Evolutionary conservation across 805 yeast genomes (phyloP), one percentile per base, ranked within the genome.

Genomic region (Yamadazyma tumulicola): DNA sequence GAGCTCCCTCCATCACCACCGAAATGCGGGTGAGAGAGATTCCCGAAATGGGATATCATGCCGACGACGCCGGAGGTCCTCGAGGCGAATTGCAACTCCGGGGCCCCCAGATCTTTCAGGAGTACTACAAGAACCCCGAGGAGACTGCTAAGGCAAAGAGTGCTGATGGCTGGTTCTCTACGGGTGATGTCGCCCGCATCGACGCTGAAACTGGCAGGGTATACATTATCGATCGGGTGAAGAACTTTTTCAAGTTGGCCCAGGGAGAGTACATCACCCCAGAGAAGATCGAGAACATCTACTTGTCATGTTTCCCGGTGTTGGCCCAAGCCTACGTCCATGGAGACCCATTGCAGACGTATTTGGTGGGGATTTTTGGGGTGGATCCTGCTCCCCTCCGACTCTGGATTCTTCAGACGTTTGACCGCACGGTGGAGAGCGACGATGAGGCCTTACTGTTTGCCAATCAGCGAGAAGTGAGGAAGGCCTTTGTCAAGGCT

Each of bases 211-310:
- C 42, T 27, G 74, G 88, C 9, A 67, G 81, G 30, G 53, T 84
- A 16, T 64, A 57, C 32, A 77, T 83, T 38, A 70, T 83, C 46
- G 93, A 84, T 51, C 68, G 93, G 42, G 87, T 83, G 25, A 83
- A 83, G 64, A 84, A 83, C 59, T 82, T 83, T 61, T 83, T 82
- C 68, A 83, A 83, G 44, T 59, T 66, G 43, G 52, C 71, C 5
- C 71, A 66, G 44, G 72, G 72, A 37, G 72, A 65, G 57, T 83
- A 82, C 55, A 74, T 83, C 36, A 82, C 87, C 1, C 85, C 87
- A 13, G 93, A 83, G 49, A 80, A 75, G 55, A 75, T 83, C 45
- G 91, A 83, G 51, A 80, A 78, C 48, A 57, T 62, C 11, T 81
- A 82, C 53, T 53, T 77, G 22, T 66, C 82, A 0, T 60, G 67